Evolutionary conservation across 257 asterid species (phyloP).

Genomic region (Leptodermis oblonga): DNA sequence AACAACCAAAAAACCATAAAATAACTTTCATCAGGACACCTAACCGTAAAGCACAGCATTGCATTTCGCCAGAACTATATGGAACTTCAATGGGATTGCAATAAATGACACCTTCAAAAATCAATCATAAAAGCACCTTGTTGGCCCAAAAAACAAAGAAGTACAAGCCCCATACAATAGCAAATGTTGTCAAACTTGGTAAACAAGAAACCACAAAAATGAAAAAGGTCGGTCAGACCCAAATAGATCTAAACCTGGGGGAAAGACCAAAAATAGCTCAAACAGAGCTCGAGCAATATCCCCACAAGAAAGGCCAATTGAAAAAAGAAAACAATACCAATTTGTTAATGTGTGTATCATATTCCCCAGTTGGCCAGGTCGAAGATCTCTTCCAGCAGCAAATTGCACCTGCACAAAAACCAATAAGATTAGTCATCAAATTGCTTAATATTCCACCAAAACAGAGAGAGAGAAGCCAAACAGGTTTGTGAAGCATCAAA

Average conservation of each 20-base stretch:
- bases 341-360: constrained; percentile 66
- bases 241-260: not conserved
- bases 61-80: no score
- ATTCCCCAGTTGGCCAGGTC: constrained; percentile 80
- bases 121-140: not conserved
- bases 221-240: not conserved
- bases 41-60: not conserved
- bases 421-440: constrained; percentile 20
- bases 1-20: not conserved
- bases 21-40: no score
- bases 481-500: constrained; percentile 27
- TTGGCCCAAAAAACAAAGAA: not conserved
- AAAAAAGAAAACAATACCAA: constrained; percentile 43
- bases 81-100: not conserved
- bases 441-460: constrained; percentile 1
- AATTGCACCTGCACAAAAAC: constrained; percentile 72
- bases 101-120: not conserved
- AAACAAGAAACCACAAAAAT: not conserved
- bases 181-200: not conserved
- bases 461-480: not conserved
- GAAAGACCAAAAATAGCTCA: not conserved
- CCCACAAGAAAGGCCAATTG: not conserved
- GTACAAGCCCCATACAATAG: not conserved
- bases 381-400: constrained; percentile 99
- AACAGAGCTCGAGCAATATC: constrained; percentile 2